Evolutionary conservation across 495 filamentous ascomycete genomes (phyloP), one percentile per base, ranked within the genome.

Genomic region (Aspergillus coremiiformis): DNA sequence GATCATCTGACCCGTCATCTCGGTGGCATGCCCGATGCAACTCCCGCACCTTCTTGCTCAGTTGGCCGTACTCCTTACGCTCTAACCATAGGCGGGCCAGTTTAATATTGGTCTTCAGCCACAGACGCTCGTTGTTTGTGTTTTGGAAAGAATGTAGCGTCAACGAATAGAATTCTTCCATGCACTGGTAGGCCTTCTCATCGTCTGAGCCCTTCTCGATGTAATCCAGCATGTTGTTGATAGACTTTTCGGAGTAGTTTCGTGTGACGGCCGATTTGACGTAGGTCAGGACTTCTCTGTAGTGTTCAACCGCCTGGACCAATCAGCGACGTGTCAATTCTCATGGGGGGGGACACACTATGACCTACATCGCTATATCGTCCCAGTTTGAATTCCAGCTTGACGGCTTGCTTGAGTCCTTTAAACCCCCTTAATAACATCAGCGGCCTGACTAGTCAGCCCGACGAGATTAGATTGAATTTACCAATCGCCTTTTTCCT

Each of bases 21-120:
- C 78, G 83, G 63, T 92, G 89, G 62, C 94, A 98, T 11, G 90
- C 86, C 55, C 83, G 83, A 69, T 98, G 92, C 49, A 98, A 74
- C 60, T 96, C 87, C 17, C 86, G 81, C 9, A 96, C 78, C 61
- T 95, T 96, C 61, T 83, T 90, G 14, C 82, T 83, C 24, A 97
- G 76, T 43, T 84, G 80, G 7, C 73, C 66, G 64, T 96, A 98
- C 65, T 96, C 85, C 62, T 92, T 94, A 52, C 89, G 83, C 55
- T 95, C 90, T 11, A 98, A 77, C 74, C 89, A 90, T 12, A 98
- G 76, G 52, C 86, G 85, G 26, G 93, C 90, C 5, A 98, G 79
- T 72, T 98, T 98, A 60, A 96, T 95, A 64, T 95, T 97, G 0
- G 94, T 97, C 77, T 97, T 97, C 35, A 98, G 76, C 93, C 93